Base-by-base conservation (phyloP, 78 protist species). In the Dictyostelium brefeldianum region DNA sequence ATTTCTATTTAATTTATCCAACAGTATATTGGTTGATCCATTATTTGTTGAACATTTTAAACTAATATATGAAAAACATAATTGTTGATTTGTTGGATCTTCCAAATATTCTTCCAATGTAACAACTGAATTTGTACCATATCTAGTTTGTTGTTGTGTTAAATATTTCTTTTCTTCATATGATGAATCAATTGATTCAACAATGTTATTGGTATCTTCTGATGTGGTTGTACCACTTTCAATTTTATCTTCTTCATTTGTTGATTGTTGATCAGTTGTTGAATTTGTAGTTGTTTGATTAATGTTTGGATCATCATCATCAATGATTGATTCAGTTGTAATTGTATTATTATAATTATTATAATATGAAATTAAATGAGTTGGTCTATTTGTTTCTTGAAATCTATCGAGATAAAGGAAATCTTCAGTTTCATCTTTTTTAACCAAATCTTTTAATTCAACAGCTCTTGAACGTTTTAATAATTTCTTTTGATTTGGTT, bases 381-480 rank as follows among this genome's bases (percentile, higher is more conserved):
- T 31, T 18, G 77, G 43, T 36, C 48, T 36, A 25, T 3, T 10
- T 11, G 27, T 25, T 62, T 62, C 70, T 62, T 62, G 70, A 25
- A 10, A 22, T 4, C 25, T 62, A 11, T 78, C 83, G 31, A 78
- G 50, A 56, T 78, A 18, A 29, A 78, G 22, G 20, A 78, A 57
- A 31, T 78, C 83, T 41, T 78, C 83, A 36, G 83, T 78, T n/a
- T 78, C 83, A 10, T n/a, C 36, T 20, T n/a, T 78, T 36, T 78
- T 62, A 62, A 62, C 70, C 17, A 62, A n/a, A 62, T 62, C 70
- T 62, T 62, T 54, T 0, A 41, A n/a, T 11, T 57, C 73, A 22
- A 80, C 57, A 64, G 48, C 47, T 22, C 54, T 36, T 7, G 31
- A 70, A 14, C 31, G 25, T n/a, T 70, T 70, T 36, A 27, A 8